These are phyloP conservation scores for Neopestalotiopsis sp. DNA, from an alignment of 2,329 filamentous ascomycete species.

Conservation along the genomic window DNA sequence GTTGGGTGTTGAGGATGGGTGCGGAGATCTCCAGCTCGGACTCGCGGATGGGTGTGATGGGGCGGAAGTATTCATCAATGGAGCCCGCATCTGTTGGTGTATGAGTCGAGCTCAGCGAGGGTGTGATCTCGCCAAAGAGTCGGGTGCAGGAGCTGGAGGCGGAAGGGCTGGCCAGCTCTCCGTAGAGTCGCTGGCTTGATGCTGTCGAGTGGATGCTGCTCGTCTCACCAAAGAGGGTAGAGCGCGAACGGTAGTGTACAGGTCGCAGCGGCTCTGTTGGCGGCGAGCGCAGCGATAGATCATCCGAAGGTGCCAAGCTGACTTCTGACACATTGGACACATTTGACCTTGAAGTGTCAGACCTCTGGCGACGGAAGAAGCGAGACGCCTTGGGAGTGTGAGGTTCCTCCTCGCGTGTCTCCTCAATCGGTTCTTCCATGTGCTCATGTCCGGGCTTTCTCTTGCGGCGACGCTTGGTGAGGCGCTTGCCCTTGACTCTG, in stretches of 20 bases:
- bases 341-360: too few species aligned
- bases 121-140: conserved; percentile 28
- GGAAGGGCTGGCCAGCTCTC: conserved; percentile 29
- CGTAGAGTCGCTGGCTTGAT: conserved; percentile 32
- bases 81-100: conserved; percentile 36
- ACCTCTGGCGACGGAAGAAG: conserved; percentile 30
- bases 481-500: conserved; percentile 41
- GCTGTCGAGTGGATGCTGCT: conserved; percentile 28
- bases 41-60: conserved; percentile 30
- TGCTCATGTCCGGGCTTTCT: conserved; percentile 35
- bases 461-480: conserved; percentile 41
- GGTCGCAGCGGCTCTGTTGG: conserved; percentile 29
- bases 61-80: conserved; percentile 38
- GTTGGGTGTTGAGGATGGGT: conserved; percentile 55
- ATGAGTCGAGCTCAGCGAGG: conserved; percentile 36
- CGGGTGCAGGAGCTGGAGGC: conserved; percentile 12
- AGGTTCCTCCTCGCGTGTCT: conserved; percentile 21
- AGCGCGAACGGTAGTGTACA: conserved; percentile 28
- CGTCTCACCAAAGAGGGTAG: conserved; percentile 37
- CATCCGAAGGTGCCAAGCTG: conserved; percentile 21
- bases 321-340: conserved; percentile 24
- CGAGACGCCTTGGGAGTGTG: conserved; percentile 24
- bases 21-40: conserved; percentile 47
- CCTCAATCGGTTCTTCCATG: conserved; percentile 24
- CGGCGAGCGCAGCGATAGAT: conserved; percentile 21